Conservation (phyloP, 352 stramenopile genomes). For the Phytophthora brassicae region DNA sequence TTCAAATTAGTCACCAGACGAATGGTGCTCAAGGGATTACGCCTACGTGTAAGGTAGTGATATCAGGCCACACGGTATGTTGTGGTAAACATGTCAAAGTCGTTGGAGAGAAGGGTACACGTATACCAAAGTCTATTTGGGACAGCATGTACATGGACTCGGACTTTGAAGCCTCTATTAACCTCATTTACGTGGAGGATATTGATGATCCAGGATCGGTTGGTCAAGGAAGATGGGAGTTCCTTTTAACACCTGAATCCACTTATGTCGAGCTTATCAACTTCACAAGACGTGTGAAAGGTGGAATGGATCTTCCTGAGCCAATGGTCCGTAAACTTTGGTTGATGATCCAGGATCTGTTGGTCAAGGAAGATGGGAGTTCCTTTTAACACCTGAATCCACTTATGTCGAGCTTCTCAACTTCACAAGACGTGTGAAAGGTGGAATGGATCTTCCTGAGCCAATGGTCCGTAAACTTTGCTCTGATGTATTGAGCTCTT, state of each 20-base stretch:
- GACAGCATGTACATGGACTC: conserved; percentile 76
- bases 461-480: conserved; percentile 71
- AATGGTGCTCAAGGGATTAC: conserved; percentile 69
- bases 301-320: conserved; percentile 71
- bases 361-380: conserved; percentile 60
- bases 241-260: conserved; percentile 52
- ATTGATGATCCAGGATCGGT: conserved; percentile 35
- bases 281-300: conserved; percentile 64
- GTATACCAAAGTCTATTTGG: conserved; percentile 80
- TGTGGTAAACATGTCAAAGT: conserved; percentile 80
- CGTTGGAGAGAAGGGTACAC: conserved; percentile 71
- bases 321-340: too few species aligned
- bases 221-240: conserved; percentile 60
- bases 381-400: conserved; percentile 52
- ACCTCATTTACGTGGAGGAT: conserved; percentile 70
- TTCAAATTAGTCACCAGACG: conserved; percentile 69
- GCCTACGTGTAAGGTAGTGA: conserved; percentile 58
- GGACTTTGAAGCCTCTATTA: conserved; percentile 59
- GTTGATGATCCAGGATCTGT: conserved; percentile 36
- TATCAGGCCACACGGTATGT: conserved; percentile 67
- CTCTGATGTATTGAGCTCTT: conserved; percentile 59
- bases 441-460: conserved; percentile 71
- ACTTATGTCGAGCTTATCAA: conserved; percentile 69
- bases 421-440: conserved; percentile 64
- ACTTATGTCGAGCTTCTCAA: conserved; percentile 69